These are phyloP conservation scores for Coffea canephora DNA, from an alignment of 257 asterid species.

Conservation along the genomic window DNA sequence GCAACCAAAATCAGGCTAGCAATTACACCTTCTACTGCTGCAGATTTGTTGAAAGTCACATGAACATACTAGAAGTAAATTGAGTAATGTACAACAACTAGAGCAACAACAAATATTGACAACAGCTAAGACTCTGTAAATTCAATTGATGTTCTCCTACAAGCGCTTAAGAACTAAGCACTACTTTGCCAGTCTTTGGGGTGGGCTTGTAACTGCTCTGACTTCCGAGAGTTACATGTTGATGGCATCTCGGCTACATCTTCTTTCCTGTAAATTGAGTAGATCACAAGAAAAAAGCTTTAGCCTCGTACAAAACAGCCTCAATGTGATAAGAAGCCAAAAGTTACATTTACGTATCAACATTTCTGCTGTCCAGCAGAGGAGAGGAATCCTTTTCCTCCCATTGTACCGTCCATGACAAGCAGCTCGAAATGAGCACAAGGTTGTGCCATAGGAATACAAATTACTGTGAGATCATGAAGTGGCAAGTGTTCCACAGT, in stretches of 20 bases:
- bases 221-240: neutral
- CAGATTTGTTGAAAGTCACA: neutral
- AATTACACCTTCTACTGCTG: neutral
- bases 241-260: slow-evolving; percentile 1
- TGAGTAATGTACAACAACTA: neutral
- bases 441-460: neutral
- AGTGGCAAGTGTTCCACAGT: neutral
- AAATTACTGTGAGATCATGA: neutral
- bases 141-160: neutral
- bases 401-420: neutral
- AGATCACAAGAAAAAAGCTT: neutral
- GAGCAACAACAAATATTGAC: neutral
- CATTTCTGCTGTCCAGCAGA: neutral
- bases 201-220: neutral
- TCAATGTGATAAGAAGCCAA: neutral
- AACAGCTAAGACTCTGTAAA: neutral
- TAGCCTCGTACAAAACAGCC: neutral
- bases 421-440: neutral
- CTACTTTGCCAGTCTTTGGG: neutral
- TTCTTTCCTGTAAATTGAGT: neutral
- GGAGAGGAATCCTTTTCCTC: slow-evolving; percentile 1
- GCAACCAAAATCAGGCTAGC: neutral
- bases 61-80: neutral
- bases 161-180: neutral
- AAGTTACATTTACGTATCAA: neutral